Evolutionary conservation across 2,329 filamentous ascomycete species (phyloP), one percentile per base, ranked within the genome.

Genomic region (Sclerotinia minor): DNA sequence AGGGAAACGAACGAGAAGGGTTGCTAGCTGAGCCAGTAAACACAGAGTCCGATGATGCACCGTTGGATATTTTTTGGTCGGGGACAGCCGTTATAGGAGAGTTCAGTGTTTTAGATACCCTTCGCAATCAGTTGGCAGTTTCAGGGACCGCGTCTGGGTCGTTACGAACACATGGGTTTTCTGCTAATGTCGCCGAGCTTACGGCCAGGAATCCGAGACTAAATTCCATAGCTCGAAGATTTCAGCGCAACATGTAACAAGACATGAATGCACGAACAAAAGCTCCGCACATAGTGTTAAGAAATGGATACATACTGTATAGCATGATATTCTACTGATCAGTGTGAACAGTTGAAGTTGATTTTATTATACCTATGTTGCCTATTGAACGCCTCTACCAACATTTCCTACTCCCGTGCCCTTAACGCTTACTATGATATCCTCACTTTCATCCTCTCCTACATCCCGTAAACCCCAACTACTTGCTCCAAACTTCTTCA

Each of bases 321-420:
- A 21, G 15, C 44, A 53, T 63, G 19, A 3, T 6, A 58, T 45
- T 35, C 35, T 35, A 5, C 35, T 21, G 21, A 58, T 19, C 44
- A 58, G 4, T 26, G 38, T 55, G 21, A 47, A 54, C 13, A 11
- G 32, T 24, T 29, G 24, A 24, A 21, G 35, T 58, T 63, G 57
- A 21, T 26, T 54, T 53, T 54, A 70, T 75, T 78, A 89, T 71
- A 86, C 87, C 17, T 41, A 41, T 41, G 38, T 15, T 41, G 13
- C 38, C 38, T 78, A 67, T 47, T 67, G 65, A 63, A 97, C 90
- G 81, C 98, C 98, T 76, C 94, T 87, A 65, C 94, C 94, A 60
- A 98, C 91, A 77, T 98, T 99, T 41, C 95, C 95, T 69, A 99
- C 92, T 54, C 95, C 95, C 74, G 88, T 89, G 44, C 95, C 95